Evolutionary conservation across 805 yeast genomes (phyloP), one percentile per base, ranked within the genome.

Genomic region (Yarrowia sp.): DNA sequence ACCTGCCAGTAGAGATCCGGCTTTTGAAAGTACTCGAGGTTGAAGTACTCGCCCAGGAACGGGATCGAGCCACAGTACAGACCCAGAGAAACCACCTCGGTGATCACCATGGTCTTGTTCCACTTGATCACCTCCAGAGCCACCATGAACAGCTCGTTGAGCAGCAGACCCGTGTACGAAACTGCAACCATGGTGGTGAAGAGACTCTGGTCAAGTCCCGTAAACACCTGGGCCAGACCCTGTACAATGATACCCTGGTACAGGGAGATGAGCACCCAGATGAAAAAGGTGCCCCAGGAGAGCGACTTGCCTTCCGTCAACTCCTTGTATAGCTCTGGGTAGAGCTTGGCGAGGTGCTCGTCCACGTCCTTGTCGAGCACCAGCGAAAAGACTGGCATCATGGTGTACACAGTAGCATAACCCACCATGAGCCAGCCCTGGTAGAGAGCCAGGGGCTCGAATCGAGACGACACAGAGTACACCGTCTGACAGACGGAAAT

Each of bases 351-450:
- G 70, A 95, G 84, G 65, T 87, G 89, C 75, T 92, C 97, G 73
- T 88, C 92, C 56, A 95, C 93, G 76, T 95, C 99, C 67, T 88
- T 86, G 76, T 95, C 98, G 56, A 92, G 83, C 0, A 96, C 97
- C 71, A 95, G 79, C 0, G 97, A 91, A 74, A 95, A 95, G 1
- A 95, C 98, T 0, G 99, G 99, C 68, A 94, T 92, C 99, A 95
- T 95, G 0, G 99, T 95, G 78, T 95, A 95, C 66, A 92, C 84
- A 0, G 99, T 95, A 1, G 98, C 96, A 78, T 95, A 95, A 1
- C 99, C 99, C 52, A 95, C 99, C 98, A 95, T 92, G 56, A 95
- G 82, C 89, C 96, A 94, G 2, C 99, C 99, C 76, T 95, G 94
- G 75, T 90, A 92, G 66, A 95, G 81, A 0, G 98, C 98, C 70